These are phyloP conservation scores for Rhipidocladum racemiflorum DNA, from an alignment of 176 grass and related monocot species.

Conservation along the genomic window DNA sequence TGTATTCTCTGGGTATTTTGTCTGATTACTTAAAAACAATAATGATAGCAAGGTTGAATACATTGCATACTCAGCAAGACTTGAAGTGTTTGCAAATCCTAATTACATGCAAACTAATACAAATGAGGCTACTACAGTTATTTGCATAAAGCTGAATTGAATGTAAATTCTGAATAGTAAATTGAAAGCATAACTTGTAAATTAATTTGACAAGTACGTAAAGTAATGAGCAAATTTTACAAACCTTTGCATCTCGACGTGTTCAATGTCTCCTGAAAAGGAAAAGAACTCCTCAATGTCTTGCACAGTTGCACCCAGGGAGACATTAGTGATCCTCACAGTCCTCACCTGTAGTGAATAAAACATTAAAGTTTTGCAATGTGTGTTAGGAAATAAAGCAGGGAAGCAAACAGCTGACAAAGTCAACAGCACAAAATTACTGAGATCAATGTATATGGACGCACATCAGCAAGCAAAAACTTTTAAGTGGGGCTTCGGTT, in stretches of 20 bases:
- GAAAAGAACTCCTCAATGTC: conserved; percentile 94
- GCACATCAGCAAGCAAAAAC: background rate
- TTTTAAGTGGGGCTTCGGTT: background rate
- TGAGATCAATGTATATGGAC: background rate
- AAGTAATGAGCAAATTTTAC: conserved; percentile 19
- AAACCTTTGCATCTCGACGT: conserved; percentile 83
- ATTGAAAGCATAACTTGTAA: too few species aligned
- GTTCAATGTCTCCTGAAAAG: conserved; percentile 92
- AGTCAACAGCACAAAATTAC: background rate
- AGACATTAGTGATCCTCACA: conserved; percentile 83
- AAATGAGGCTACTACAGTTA: too few species aligned
- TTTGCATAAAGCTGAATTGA: too few species aligned
- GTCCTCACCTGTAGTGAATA: conserved; percentile 59
- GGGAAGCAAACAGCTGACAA: background rate
- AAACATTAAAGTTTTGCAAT: background rate
- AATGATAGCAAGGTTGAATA: too few species aligned
- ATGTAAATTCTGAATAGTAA: too few species aligned
- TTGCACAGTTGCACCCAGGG: conserved; percentile 72
- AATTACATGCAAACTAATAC: too few species aligned
- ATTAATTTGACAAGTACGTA: too few species aligned
- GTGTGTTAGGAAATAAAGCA: conserved; percentile 2
- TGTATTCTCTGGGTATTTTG: too few species aligned
- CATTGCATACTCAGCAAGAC: too few species aligned
- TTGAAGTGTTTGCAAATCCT: too few species aligned
- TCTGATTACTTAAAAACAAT: too few species aligned